Conservation (phyloP, 768 basidiomycete species). For the Termitomyces titanicus region DNA sequence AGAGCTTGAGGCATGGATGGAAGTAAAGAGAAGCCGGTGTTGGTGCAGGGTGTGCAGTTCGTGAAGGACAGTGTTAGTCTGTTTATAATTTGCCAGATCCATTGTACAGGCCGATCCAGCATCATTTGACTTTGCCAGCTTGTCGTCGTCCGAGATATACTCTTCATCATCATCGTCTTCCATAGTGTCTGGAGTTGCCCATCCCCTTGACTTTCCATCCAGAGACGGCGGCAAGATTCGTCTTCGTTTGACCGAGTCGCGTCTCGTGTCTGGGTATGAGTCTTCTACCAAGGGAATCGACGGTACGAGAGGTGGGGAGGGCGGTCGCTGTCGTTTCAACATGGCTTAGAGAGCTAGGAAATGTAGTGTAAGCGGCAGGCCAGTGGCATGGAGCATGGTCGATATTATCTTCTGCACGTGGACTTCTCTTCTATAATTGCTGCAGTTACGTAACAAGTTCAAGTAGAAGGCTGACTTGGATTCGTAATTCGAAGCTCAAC, state of each 20-base stretch:
- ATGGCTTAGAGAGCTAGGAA: slow-evolving; percentile 22
- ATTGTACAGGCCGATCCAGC: slow-evolving; percentile 10
- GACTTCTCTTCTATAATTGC: not conserved
- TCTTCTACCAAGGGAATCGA: slow-evolving; percentile 23
- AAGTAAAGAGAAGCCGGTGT: slow-evolving; percentile 50
- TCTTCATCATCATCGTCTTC: slow-evolving; percentile 32
- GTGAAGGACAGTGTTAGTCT: slow-evolving; percentile 62
- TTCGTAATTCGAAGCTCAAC: not conserved
- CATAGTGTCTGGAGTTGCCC: slow-evolving; percentile 27
- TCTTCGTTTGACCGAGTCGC: slow-evolving; percentile 49
- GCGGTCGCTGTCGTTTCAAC: slow-evolving; percentile 52
- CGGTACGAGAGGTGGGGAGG: slow-evolving; percentile 36
- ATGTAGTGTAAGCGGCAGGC: not conserved
- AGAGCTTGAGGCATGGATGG: slow-evolving; percentile 2
- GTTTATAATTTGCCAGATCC: slow-evolving; percentile 46
- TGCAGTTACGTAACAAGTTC: slow-evolving; percentile 13
- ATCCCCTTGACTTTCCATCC: slow-evolving; percentile 50
- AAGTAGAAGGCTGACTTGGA: no score
- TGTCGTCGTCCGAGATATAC: slow-evolving; percentile 16
- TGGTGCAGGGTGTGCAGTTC: slow-evolving; percentile 68
- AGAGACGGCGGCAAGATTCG: slow-evolving; percentile 48
- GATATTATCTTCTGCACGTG: slow-evolving; percentile 6
- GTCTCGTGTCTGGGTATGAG: slow-evolving; percentile 23
- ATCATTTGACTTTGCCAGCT: slow-evolving; percentile 18
- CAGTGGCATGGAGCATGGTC: slow-evolving; percentile 4